These are phyloP conservation scores for Hypoxylon subgilvum DNA, from an alignment of 495 filamentous ascomycete genomes.

Conservation along the genomic window DNA sequence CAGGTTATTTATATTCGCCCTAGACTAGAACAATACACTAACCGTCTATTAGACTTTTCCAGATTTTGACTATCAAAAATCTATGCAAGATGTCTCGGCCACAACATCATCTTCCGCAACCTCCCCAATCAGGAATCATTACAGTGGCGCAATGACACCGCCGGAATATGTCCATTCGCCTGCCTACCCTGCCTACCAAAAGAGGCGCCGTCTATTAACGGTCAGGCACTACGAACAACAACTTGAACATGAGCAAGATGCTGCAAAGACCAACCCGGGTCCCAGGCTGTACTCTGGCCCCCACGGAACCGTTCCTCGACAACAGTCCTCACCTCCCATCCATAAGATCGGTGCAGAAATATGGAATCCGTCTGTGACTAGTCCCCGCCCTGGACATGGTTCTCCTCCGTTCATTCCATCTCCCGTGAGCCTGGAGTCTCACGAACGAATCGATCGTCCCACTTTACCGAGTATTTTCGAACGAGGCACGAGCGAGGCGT, in stretches of 20 bases:
- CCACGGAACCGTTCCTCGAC: conserved; percentile 28
- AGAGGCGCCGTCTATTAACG: conserved; percentile 46
- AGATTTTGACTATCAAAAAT: conserved; percentile 37
- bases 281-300: conserved; percentile 45
- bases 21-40: conserved; percentile 6
- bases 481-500: conserved; percentile 15
- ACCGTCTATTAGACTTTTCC: conserved; percentile 45
- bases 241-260: conserved; percentile 38
- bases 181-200: conserved; percentile 39
- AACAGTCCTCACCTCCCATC: conserved; percentile 33
- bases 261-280: conserved; percentile 36
- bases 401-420: conserved; percentile 37
- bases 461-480: conserved; percentile 43
- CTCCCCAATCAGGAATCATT: conserved; percentile 33
- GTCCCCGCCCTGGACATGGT: conserved; percentile 34
- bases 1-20: conserved; percentile 41
- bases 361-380: conserved; percentile 40
- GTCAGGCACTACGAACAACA: too few relatives aligned
- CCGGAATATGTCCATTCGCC: conserved; percentile 49
- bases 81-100: conserved; percentile 19
- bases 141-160: conserved; percentile 31
- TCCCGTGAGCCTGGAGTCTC: conserved; percentile 23
- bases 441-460: conserved; percentile 38
- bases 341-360: conserved; percentile 31
- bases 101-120: conserved; percentile 35